Base-by-base conservation (phyloP, 73 alveolate species). In the Tetrahymena malaccensis region DNA sequence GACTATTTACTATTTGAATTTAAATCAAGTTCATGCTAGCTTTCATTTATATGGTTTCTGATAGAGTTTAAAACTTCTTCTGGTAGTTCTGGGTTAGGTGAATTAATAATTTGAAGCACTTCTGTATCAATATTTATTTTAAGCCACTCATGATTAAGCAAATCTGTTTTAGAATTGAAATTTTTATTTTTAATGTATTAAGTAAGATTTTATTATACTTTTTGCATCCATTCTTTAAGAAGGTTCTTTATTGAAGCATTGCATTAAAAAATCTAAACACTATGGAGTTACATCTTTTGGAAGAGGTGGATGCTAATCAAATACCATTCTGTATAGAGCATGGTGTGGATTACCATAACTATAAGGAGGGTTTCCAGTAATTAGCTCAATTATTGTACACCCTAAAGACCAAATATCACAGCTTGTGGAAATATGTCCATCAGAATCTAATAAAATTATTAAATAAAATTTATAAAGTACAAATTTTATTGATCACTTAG, bases 361-460 rank as follows among this genome's bases (percentile, higher is more conserved):
- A 94, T 98, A 98, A 25, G 99, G 99, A 31, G 99, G 99, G 27
- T 98, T 97, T 3, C 99, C 99, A 25, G 99, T 99, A 58, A 98
- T 94, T 31, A 99, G 97, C 95, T 99, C 99, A 31, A 99, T 97
- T 22, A 99, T 99, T 13, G 99, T 99, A 96, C 99, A 98, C 25
- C 99, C 99, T 89, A 99, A 96, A 11, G 99, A 97, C 99, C 99
- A 99, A 16, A 99, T 99, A 96, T 99, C 99, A 93, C 99, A 98
- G 22, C 99, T 96, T 27, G 98, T 97, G 2, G 99, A 98, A 27
- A 98, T 97, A 93, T 97, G 96, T 10, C 99, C 99, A 70, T 96
- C 98, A 97, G 96, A 97, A 94, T 98, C 99, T 70, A 9, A 27
- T 27, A 70, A 70, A 50, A 50, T 11, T 40, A 2, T 15, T 22